Conservation (phyloP, 2,329 filamentous ascomycete species). For the Rachicladosporium sp. region DNA sequence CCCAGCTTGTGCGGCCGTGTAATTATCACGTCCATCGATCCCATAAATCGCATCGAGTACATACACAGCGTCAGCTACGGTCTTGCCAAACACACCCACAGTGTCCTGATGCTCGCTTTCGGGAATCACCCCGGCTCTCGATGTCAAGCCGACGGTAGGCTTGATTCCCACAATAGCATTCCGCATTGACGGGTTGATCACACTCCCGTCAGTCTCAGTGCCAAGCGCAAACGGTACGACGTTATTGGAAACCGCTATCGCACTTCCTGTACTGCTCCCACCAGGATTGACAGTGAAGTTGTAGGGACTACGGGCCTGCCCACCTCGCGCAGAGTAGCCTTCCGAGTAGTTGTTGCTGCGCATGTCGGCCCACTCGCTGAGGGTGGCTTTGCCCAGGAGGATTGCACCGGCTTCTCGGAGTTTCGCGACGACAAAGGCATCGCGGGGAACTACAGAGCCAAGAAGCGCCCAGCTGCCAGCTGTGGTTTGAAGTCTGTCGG, state of each 20-base stretch:
- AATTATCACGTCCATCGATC: constrained; percentile 50
- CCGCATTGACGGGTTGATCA: constrained; percentile 60
- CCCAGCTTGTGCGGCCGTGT: constrained; percentile 47
- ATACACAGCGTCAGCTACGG: constrained; percentile 55
- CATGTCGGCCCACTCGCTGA: constrained; percentile 68
- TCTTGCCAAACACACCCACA: constrained; percentile 55
- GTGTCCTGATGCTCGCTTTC: constrained; percentile 57
- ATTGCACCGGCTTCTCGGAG: constrained; percentile 55
- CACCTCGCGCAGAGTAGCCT: constrained; percentile 53
- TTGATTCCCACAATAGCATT: constrained; percentile 63
- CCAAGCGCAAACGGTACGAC: constrained; percentile 53
- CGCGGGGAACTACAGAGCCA: constrained; percentile 54
- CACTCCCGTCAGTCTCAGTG: constrained; percentile 58
- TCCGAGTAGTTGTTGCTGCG: constrained; percentile 54
- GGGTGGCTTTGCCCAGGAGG: constrained; percentile 56
- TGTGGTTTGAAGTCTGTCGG: constrained; percentile 61
- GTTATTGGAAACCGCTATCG: constrained; percentile 52
- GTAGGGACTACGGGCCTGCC: constrained; percentile 53
- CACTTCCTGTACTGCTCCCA: constrained; percentile 56
- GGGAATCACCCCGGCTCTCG: constrained; percentile 45
- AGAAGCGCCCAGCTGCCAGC: constrained; percentile 57
- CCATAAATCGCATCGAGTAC: constrained; percentile 58
- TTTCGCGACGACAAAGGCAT: constrained; percentile 50
- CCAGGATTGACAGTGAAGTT: constrained; percentile 58
- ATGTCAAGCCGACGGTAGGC: constrained; percentile 62